Conservation (phyloP, 371 early-diverging fungal species). For the Quaeritorhiza haematococci region DNA sequence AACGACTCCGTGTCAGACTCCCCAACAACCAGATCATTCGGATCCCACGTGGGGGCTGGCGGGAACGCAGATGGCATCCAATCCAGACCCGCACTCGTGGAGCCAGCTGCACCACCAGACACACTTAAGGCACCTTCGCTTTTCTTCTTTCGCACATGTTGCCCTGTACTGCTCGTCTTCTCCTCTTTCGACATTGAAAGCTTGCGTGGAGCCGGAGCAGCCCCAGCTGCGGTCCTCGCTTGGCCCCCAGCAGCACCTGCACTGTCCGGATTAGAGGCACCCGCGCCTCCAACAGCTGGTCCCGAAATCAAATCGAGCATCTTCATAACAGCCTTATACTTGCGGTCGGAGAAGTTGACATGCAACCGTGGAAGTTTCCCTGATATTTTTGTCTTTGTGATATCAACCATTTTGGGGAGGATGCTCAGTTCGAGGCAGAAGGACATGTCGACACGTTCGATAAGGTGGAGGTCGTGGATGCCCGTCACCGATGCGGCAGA, state of each 20-base stretch:
- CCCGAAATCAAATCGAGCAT: constrained; percentile 55
- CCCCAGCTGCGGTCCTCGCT: constrained; percentile 10
- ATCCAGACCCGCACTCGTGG: no score
- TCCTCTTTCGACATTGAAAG: background rate
- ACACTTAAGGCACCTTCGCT: no score
- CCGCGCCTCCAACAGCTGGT: no score
- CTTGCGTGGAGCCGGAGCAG: background rate
- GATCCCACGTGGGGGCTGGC: background rate
- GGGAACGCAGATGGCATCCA: no score
- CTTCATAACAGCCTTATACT: constrained; percentile 87
- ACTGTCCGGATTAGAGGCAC: background rate
- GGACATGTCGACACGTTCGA: constrained; percentile 82
- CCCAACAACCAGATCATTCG: constrained; percentile 8
- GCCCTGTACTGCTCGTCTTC: no score
- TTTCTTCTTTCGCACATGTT: no score
- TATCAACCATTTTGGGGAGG: constrained; percentile 66
- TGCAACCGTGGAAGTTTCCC: constrained; percentile 83
- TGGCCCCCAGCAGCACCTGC: background rate
- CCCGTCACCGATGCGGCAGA: background rate
- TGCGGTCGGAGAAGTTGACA: constrained; percentile 88
- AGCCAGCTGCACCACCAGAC: no score
- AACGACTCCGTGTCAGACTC: constrained; percentile 34
- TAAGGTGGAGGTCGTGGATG: constrained; percentile 68
- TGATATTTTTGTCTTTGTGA: constrained; percentile 71
- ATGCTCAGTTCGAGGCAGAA: constrained; percentile 83